phyloP scores from a whole-genome alignment of 2,329 filamentous ascomycete species.

The Plectosphaerella plurivora region DNA sequence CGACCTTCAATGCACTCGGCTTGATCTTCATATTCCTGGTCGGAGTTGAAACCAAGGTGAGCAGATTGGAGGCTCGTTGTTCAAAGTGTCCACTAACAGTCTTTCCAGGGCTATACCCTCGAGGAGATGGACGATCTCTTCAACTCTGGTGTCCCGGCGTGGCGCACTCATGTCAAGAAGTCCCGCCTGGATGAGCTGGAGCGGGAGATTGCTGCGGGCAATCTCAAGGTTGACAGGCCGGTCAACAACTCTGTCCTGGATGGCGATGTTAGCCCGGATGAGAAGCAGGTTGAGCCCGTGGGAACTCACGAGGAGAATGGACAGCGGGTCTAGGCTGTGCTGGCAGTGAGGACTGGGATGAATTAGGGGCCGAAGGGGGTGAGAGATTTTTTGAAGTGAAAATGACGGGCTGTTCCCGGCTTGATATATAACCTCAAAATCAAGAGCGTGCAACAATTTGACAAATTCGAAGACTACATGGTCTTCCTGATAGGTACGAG shows the following conservation, averaged over 20 bases:
- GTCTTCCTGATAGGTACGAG: no score
- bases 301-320: neutral
- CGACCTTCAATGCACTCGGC: constrained; percentile 63
- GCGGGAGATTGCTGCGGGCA: constrained; percentile 42
- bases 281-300: neutral
- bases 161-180: constrained; percentile 41
- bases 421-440: no score
- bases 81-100: neutral
- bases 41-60: constrained; percentile 56
- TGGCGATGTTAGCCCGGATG: neutral
- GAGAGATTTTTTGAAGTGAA: no score
- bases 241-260: neutral
- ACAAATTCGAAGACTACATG: no score
- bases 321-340: neutral
- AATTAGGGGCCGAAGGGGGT: no score
- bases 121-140: constrained; percentile 77
- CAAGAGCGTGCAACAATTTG: no score
- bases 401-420: no score
- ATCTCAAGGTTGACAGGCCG: constrained; percentile 28
- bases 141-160: constrained; percentile 52
- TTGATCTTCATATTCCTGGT: constrained; percentile 64
- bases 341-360: neutral
- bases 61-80: neutral
- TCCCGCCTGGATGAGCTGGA: constrained; percentile 42
- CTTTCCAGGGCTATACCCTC: constrained; percentile 57